A percentile compares a stretch with the other conserved stretches of the same genome.
Conservation (phyloP, 2,329 filamentous ascomycete genomes). For the Nemania bipapillata region DNA sequence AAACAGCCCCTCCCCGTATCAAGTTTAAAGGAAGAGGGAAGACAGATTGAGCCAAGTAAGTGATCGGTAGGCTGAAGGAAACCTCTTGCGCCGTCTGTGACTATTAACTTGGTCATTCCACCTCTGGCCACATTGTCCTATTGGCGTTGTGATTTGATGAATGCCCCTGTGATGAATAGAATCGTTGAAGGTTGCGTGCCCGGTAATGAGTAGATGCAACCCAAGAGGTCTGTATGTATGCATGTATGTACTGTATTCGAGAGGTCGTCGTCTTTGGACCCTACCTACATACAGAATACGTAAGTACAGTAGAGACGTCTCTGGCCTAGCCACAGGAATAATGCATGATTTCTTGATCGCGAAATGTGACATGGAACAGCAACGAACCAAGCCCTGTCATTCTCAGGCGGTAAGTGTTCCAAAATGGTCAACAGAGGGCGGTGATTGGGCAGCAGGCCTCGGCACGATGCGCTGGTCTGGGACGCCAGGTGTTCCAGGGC, state of each 20-base stretch:
- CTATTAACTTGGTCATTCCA: slow-evolving; percentile 22
- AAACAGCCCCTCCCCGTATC: slow-evolving; percentile 30
- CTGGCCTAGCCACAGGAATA: slow-evolving; percentile 10
- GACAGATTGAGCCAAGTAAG: background rate
- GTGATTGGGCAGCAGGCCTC: slow-evolving; percentile 54
- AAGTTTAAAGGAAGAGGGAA: slow-evolving; percentile 22
- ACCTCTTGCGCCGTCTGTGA: slow-evolving; percentile 12
- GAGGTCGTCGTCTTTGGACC: slow-evolving; percentile 4
- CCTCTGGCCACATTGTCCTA: slow-evolving; percentile 25
- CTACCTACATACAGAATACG: background rate
- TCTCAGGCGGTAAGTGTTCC: slow-evolving; percentile 58
- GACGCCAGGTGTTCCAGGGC: slow-evolving; percentile 56
- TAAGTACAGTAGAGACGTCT: too few relatives aligned
- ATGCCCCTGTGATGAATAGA: slow-evolving; percentile 22
- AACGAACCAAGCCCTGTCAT: slow-evolving; percentile 54
- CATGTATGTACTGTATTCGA: slow-evolving; percentile 3
- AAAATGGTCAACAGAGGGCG: slow-evolving; percentile 46
- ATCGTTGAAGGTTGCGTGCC: slow-evolving; percentile 3
- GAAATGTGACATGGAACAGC: slow-evolving; percentile 48
- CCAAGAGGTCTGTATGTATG: background rate
- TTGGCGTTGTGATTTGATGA: slow-evolving; percentile 19
- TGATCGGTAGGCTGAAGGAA: slow-evolving; percentile 13
- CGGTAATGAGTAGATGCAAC: background rate
- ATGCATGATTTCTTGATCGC: slow-evolving; percentile 37
- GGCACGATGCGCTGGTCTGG: slow-evolving; percentile 48